phyloP scores from a whole-genome alignment of 192 early-diverging fungal genomes.

The Spizellomyces punctatus region DNA sequence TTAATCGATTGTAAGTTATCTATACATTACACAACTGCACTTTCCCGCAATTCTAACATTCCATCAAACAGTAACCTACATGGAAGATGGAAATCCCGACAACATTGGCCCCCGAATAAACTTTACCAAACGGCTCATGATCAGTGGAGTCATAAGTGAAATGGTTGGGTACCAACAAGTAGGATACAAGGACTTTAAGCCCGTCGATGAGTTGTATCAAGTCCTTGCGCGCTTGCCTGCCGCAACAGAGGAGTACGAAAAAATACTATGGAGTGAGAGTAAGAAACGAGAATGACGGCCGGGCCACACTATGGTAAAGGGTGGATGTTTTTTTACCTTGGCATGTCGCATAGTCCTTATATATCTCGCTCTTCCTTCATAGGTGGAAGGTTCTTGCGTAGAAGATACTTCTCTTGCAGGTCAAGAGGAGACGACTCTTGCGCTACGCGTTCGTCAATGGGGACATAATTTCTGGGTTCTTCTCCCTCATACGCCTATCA shows the following conservation, averaged over 20 bases:
- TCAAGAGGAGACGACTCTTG: constrained; percentile 18
- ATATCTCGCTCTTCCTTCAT: background rate
- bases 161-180: constrained; percentile 34
- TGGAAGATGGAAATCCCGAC: constrained; percentile 48
- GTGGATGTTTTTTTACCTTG: background rate
- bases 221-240: constrained; percentile 20
- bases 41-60: background rate
- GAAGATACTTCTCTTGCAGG: constrained; percentile 15
- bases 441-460: constrained; percentile 26
- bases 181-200: constrained; percentile 30
- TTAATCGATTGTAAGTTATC: constrained; percentile 37
- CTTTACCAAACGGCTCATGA: constrained; percentile 42
- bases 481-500: constrained; percentile 51
- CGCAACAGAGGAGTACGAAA: constrained; percentile 41
- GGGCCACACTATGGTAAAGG: background rate
- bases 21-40: background rate
- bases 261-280: constrained; percentile 36
- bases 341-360: background rate
- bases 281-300: constrained; percentile 33
- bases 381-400: constrained; percentile 10
- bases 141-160: constrained; percentile 37
- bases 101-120: constrained; percentile 38
- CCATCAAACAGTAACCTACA: constrained; percentile 40
- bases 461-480: constrained; percentile 43
- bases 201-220: constrained; percentile 23